Evolutionary conservation across 2,329 filamentous ascomycete genomes (phyloP).

Genomic region (Aspergillus uvarum): DNA sequence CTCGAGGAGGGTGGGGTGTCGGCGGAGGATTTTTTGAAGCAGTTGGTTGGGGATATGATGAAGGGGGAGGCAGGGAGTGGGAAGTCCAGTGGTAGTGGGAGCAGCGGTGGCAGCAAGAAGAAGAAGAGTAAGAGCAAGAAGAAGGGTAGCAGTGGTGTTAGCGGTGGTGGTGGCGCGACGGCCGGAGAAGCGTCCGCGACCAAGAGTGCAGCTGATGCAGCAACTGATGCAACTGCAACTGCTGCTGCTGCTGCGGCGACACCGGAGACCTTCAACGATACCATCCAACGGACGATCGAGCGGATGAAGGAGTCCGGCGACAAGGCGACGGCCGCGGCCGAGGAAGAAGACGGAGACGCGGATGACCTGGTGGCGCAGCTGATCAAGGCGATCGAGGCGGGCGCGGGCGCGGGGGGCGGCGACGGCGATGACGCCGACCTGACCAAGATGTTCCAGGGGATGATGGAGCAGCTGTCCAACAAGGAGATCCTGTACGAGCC

Average conservation of each 20-base stretch:
- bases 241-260: slow-evolving; percentile 23
- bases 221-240: slow-evolving; percentile 6
- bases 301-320: slow-evolving; percentile 89
- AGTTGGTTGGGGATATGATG: slow-evolving; percentile 38
- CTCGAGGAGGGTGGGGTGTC: slow-evolving; percentile 36
- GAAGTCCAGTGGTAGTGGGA: slow-evolving; percentile 19
- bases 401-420: slow-evolving; percentile 52
- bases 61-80: slow-evolving; percentile 24
- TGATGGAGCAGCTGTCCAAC: slow-evolving; percentile 99
- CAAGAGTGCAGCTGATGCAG: not conserved
- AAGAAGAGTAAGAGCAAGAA: slow-evolving; percentile 19
- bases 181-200: slow-evolving; percentile 11
- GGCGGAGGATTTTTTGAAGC: slow-evolving; percentile 37
- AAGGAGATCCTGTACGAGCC: slow-evolving; percentile 98
- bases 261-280: slow-evolving; percentile 81
- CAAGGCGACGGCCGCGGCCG: slow-evolving; percentile 74
- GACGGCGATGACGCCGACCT: slow-evolving; percentile 76
- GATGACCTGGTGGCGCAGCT: slow-evolving; percentile 90
- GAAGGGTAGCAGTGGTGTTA: slow-evolving; percentile 16
- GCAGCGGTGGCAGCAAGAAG: slow-evolving; percentile 17
- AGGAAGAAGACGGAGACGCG: slow-evolving; percentile 57
- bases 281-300: slow-evolving; percentile 90
- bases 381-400: slow-evolving; percentile 79
- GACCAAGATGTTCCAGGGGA: slow-evolving; percentile 89
- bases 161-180: slow-evolving; percentile 22